These are phyloP conservation scores for Gossypium bickii DNA, from an alignment of 345 rosid species.

Conservation along the genomic window DNA sequence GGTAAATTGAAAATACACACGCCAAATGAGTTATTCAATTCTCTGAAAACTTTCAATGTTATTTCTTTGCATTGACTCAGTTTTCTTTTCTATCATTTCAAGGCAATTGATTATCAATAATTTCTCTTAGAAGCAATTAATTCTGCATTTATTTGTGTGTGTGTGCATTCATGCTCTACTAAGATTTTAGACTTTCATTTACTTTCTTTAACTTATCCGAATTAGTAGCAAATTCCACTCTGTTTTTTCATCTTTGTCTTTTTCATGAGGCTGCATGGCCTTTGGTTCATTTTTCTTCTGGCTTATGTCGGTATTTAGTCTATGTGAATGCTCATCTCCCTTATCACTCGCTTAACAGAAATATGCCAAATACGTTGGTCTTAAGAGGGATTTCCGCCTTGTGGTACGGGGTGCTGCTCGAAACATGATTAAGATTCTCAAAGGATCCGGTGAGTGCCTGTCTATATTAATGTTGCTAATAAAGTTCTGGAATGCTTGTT, in stretches of 20 bases:
- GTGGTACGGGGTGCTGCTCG: constrained; percentile 97
- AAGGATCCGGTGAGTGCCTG: constrained; percentile 62
- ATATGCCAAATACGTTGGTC: constrained; percentile 83
- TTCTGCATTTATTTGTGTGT: not conserved
- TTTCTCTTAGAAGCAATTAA: not conserved
- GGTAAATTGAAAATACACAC: constrained; percentile 33
- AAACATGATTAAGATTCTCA: constrained; percentile 79
- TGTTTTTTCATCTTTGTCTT: not conserved
- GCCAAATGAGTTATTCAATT: not conserved
- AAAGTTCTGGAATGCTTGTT: not conserved
- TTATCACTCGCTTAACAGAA: constrained; percentile 41
- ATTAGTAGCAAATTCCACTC: not conserved
- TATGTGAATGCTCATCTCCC: constrained; percentile 22
- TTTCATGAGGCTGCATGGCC: constrained; percentile 1
- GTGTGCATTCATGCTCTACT: not conserved
- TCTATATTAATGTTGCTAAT: constrained; percentile 14
- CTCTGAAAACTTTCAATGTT: not conserved
- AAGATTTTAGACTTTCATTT: not conserved
- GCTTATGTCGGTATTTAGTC: not conserved
- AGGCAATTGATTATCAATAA: constrained; percentile 3
- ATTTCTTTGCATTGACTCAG: not conserved
- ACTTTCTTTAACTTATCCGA: constrained; percentile 1
- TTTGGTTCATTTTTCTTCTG: constrained; percentile 15
- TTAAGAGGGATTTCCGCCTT: constrained; percentile 93
- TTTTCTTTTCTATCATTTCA: not conserved